Percentiles rank a stretch among this genome's conserved stretches.
Evolutionary conservation across 2,329 filamentous ascomycete genomes (phyloP).

Genomic region (Verticillium longisporum): DNA sequence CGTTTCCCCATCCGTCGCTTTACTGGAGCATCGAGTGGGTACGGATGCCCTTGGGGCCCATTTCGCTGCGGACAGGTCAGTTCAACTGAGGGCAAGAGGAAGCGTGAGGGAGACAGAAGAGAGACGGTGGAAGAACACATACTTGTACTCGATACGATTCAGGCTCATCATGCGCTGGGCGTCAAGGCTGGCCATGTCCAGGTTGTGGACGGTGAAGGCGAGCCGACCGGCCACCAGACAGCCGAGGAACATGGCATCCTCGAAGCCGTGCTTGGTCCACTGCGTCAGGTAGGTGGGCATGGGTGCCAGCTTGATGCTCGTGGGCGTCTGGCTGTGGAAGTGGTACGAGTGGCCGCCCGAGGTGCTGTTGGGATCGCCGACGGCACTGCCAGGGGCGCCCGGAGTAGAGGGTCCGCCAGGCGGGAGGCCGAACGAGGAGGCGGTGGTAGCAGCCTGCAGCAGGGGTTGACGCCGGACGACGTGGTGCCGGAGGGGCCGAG

Average conservation of each 20-base stretch:
- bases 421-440: conserved; percentile 44
- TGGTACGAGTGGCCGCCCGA: conserved; percentile 35
- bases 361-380: conserved; percentile 29
- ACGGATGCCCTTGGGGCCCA: conserved; percentile 47
- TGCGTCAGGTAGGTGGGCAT: conserved; percentile 83
- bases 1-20: background rate
- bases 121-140: conserved; percentile 19
- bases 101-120: background rate
- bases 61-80: conserved; percentile 32
- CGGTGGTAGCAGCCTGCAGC: conserved; percentile 82
- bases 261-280: conserved; percentile 75
- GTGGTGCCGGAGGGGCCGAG: conserved; percentile 30
- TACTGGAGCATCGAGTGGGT: conserved; percentile 47
- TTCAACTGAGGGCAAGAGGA: background rate
- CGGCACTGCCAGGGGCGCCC: conserved; percentile 29
- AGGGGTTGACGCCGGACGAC: conserved; percentile 70
- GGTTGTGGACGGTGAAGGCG: conserved; percentile 52
- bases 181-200: conserved; percentile 45
- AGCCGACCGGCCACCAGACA: conserved; percentile 73
- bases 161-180: conserved; percentile 50
- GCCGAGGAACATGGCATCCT: conserved; percentile 82
- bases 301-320: conserved; percentile 70
- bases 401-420: conserved; percentile 30
- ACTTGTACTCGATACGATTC: conserved; percentile 56
- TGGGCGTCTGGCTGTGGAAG: conserved; percentile 67